These are phyloP conservation scores for Boechera stricta DNA, from an alignment of 345 rosid species.

Conservation along the genomic window DNA sequence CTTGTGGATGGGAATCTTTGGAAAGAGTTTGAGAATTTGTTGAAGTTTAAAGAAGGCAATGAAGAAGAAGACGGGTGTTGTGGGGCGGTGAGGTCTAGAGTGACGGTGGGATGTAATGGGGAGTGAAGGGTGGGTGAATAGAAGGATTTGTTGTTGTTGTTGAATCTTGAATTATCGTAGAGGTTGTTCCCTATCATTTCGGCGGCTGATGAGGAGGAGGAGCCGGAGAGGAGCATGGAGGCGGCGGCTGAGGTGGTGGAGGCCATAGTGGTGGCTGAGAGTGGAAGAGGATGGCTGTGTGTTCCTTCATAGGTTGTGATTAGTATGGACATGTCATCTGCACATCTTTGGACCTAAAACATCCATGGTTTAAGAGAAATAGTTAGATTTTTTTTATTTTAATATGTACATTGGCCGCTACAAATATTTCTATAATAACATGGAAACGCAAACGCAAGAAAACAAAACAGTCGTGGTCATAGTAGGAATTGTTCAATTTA, in stretches of 20 bases:
- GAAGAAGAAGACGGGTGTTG: conserved; percentile 53
- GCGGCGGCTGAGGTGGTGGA: conserved; percentile 88
- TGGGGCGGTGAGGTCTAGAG: conserved; percentile 78
- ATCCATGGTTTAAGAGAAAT: neutral
- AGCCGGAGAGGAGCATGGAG: conserved; percentile 75
- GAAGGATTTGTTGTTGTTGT: conserved; percentile 48
- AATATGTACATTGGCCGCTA: neutral
- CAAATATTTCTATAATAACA: neutral
- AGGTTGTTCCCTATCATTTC: conserved; percentile 58
- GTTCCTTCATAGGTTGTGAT: conserved; percentile 85
- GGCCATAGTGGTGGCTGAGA: conserved; percentile 81
- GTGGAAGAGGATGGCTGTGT: conserved; percentile 74
- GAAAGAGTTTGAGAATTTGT: conserved; percentile 49
- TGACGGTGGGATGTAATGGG: conserved; percentile 68
- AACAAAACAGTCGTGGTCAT: neutral
- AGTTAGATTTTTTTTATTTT: neutral
- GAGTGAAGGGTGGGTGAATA: conserved; percentile 50
- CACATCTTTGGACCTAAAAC: conserved; percentile 77
- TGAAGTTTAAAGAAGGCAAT: conserved; percentile 49
- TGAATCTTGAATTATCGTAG: conserved; percentile 55
- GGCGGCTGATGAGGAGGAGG: conserved; percentile 54
- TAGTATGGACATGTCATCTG: conserved; percentile 71
- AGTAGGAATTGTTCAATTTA: no score
- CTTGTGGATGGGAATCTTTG: conserved; percentile 59
- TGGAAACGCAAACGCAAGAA: neutral